Percentiles rank a stretch among this genome's conserved stretches.
Conservation (phyloP, 108 stramenopile species). For the Pseudonitzschia delicatissima region DNA sequence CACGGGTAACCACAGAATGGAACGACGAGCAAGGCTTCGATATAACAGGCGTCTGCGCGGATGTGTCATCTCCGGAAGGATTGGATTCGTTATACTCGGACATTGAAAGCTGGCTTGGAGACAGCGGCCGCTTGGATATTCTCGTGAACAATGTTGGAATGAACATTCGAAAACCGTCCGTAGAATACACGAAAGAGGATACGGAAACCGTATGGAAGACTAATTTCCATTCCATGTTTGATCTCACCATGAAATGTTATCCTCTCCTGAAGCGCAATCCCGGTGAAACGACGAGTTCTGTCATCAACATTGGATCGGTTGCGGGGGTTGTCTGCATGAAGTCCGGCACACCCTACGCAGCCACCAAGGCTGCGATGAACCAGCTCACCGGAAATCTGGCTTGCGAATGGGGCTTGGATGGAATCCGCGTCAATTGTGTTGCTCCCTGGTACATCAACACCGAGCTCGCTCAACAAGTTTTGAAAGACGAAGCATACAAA, state of each 20-base stretch:
- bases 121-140: slow-evolving; percentile 67
- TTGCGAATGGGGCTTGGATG: slow-evolving; percentile 82
- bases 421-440: slow-evolving; percentile 87
- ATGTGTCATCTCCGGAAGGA: slow-evolving; percentile 67
- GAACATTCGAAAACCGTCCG: slow-evolving; percentile 85
- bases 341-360: slow-evolving; percentile 75
- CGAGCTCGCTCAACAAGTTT: slow-evolving; percentile 65
- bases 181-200: slow-evolving; percentile 87
- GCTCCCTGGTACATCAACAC: slow-evolving; percentile 86
- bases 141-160: slow-evolving; percentile 95
- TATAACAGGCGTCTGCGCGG: slow-evolving; percentile 65
- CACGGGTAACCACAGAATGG: slow-evolving; percentile 59
- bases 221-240: slow-evolving; percentile 82
- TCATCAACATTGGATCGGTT: slow-evolving; percentile 93
- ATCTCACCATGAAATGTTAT: slow-evolving; percentile 61
- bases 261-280: slow-evolving; percentile 54
- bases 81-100: slow-evolving; percentile 42
- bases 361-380: slow-evolving; percentile 96
- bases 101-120: slow-evolving; percentile 42
- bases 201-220: slow-evolving; percentile 76
- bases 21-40: slow-evolving; percentile 53
- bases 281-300: slow-evolving; percentile 41
- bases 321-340: slow-evolving; percentile 90
- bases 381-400: slow-evolving; percentile 91
- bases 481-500: slow-evolving; percentile 67